These are phyloP conservation scores for Solanum piurae DNA, from an alignment of 257 asterid species.

Conservation along the genomic window DNA sequence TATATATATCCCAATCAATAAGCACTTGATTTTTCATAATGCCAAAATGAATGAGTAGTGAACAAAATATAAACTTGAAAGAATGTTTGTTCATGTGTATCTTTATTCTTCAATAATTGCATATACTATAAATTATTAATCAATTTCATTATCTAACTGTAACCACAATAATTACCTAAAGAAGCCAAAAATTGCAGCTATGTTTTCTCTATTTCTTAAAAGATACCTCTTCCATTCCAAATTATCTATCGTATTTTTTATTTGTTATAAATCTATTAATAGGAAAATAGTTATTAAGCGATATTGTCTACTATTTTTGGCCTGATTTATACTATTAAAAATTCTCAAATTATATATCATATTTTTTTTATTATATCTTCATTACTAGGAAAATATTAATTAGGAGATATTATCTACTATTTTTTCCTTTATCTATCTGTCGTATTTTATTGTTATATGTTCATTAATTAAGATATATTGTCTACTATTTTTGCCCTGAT, in stretches of 20 bases:
- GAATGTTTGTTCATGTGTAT: neutral
- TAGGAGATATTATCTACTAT: neutral
- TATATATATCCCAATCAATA: neutral
- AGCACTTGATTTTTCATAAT: neutral
- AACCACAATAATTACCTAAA: neutral
- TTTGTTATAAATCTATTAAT: neutral
- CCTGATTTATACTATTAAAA: neutral
- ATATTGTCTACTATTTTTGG: neutral
- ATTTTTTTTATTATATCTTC: no score
- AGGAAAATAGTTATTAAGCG: neutral
- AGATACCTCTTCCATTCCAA: neutral
- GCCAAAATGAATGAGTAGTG: neutral
- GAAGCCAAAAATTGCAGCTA: neutral
- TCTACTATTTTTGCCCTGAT: neutral
- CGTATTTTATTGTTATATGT: neutral
- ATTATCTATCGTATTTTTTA: neutral
- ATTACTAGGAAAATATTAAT: no score
- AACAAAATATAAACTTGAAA: neutral
- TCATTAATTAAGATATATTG: neutral
- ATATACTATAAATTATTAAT: neutral
- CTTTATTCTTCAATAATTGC: neutral
- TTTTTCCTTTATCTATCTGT: no score
- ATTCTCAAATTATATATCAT: neutral
- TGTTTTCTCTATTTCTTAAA: neutral
- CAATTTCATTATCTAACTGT: neutral